Conservation (phyloP, 768 basidiomycete genomes). For the Xerocomus brunneocitrinus region DNA sequence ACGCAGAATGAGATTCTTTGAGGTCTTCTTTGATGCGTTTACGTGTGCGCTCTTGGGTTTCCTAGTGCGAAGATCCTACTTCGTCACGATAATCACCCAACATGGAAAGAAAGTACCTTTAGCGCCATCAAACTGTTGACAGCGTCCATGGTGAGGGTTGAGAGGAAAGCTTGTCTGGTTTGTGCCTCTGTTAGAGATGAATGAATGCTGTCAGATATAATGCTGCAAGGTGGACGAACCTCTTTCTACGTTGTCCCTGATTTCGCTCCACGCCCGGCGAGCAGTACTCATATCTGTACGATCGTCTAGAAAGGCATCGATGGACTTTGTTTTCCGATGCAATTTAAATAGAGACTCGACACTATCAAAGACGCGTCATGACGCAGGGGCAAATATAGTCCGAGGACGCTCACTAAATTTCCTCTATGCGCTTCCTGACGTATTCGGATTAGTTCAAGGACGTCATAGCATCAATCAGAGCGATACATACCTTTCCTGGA, state of each 20-base stretch:
- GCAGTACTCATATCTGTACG: slow-evolving; percentile 59
- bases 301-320: slow-evolving; percentile 72
- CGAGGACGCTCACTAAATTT: slow-evolving; percentile 58
- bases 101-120: slow-evolving; percentile 45
- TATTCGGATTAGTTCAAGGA: slow-evolving; percentile 15
- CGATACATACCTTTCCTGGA: slow-evolving; percentile 69
- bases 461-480: slow-evolving; percentile 13
- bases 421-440: slow-evolving; percentile 76
- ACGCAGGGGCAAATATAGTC: neutral
- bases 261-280: slow-evolving; percentile 76
- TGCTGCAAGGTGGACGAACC: slow-evolving; percentile 38
- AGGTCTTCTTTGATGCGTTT: slow-evolving; percentile 90
- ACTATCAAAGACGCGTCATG: slow-evolving; percentile 35
- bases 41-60: slow-evolving; percentile 87
- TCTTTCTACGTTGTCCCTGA: slow-evolving; percentile 81
- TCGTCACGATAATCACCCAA: neutral
- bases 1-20: slow-evolving; percentile 69
- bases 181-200: slow-evolving; percentile 59
- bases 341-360: slow-evolving; percentile 71
- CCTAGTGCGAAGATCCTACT: slow-evolving; percentile 39
- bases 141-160: slow-evolving; percentile 67
- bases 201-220: neutral
- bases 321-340: slow-evolving; percentile 63
- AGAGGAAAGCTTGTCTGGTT: slow-evolving; percentile 72
- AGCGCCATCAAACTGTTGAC: slow-evolving; percentile 62